phyloP scores from a whole-genome alignment of 192 early-diverging fungal genomes.

The Podila verticillata region DNA sequence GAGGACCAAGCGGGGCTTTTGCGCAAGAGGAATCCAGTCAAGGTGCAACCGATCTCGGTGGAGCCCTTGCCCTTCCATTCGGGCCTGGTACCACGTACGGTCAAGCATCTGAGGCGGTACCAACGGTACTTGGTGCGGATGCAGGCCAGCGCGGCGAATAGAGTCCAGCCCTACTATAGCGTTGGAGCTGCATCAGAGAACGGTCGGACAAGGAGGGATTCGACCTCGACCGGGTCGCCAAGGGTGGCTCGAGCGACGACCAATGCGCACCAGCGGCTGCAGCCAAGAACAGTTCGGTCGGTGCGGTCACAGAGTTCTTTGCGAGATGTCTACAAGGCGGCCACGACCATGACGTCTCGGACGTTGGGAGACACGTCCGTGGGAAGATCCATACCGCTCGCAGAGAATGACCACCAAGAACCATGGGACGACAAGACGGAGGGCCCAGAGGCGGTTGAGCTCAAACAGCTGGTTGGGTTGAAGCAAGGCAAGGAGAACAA shows the following conservation, averaged over 20 bases:
- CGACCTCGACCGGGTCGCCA: background rate
- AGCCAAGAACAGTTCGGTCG: background rate
- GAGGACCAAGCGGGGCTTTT: background rate
- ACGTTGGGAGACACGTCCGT: slow-evolving; percentile 1
- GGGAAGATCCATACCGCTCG: background rate
- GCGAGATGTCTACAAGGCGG: slow-evolving; percentile 18
- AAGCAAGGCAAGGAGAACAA: slow-evolving; percentile 3
- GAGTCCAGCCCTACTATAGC: background rate
- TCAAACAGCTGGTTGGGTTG: background rate
- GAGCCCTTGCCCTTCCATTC: slow-evolving; percentile 41
- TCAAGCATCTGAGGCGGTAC: slow-evolving; percentile 18
- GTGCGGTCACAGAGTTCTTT: slow-evolving; percentile 31
- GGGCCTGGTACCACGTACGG: slow-evolving; percentile 28
- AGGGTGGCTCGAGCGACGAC: background rate
- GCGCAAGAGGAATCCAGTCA: slow-evolving; percentile 15
- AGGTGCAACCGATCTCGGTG: slow-evolving; percentile 37
- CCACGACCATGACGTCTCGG: slow-evolving; percentile 17
- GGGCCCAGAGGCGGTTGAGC: background rate
- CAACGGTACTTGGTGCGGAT: slow-evolving; percentile 9
- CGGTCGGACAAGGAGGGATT: background rate
- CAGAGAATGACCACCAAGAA: background rate
- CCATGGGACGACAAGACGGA: background rate
- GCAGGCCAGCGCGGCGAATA: background rate
- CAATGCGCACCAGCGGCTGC: background rate
- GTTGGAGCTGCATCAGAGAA: background rate